Evolutionary conservation across 1,284 basidiomycete genomes (phyloP).

Genomic region (Cryptococcus floricola): DNA sequence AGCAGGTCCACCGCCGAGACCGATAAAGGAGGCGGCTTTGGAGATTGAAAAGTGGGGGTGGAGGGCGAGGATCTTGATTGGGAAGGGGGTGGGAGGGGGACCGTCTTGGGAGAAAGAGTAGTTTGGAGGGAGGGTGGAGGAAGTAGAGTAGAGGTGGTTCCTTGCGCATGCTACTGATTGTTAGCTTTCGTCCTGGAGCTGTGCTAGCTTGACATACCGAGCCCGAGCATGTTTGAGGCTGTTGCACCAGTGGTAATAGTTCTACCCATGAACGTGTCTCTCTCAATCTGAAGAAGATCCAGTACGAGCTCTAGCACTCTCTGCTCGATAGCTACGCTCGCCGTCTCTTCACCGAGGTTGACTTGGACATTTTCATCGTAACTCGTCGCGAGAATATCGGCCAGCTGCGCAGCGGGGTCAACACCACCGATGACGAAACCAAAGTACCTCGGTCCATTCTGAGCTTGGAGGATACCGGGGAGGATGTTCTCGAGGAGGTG

Average conservation of each 20-base stretch:
- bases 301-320: slow-evolving; percentile 50
- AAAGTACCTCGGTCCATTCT: slow-evolving; percentile 52
- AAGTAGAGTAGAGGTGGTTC: slow-evolving; percentile 38
- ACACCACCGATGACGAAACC: slow-evolving; percentile 54
- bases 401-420: slow-evolving; percentile 50
- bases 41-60: slow-evolving; percentile 52
- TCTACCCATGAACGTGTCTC: slow-evolving; percentile 44
- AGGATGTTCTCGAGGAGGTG: slow-evolving; percentile 7
- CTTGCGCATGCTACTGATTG: slow-evolving; percentile 41
- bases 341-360: slow-evolving; percentile 47
- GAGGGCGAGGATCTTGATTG: slow-evolving; percentile 50
- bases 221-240: slow-evolving; percentile 52
- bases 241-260: slow-evolving; percentile 56
- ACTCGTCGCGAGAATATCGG: slow-evolving; percentile 44
- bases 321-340: slow-evolving; percentile 50
- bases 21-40: slow-evolving; percentile 53
- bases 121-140: slow-evolving; percentile 25
- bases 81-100: slow-evolving; percentile 35
- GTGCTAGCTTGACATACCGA: slow-evolving; percentile 32
- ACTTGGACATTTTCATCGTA: slow-evolving; percentile 54
- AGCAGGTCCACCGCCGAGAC: slow-evolving; percentile 47
- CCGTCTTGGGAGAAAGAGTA: slow-evolving; percentile 51
- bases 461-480: slow-evolving; percentile 47
- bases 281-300: slow-evolving; percentile 48
- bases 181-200: background rate